A percentile compares a stretch with the other conserved stretches of the same genome.
These are phyloP conservation scores for Gaeumannomyces sp. DNA, from an alignment of 2,329 filamentous ascomycete species.

Conservation along the genomic window DNA sequence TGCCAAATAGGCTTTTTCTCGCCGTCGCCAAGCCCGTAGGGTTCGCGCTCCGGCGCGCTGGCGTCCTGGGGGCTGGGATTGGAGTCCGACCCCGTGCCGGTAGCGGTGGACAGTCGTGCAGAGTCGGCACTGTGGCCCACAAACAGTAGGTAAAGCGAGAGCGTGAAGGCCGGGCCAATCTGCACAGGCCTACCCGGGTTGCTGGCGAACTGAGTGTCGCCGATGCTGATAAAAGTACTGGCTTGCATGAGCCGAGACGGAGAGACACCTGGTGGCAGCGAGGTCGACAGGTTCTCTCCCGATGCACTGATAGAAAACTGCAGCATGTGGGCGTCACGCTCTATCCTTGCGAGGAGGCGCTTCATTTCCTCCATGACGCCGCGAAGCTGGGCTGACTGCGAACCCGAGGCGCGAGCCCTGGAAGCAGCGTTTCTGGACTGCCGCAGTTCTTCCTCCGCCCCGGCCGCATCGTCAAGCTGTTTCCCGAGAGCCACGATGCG, in stretches of 20 bases:
- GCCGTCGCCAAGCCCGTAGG: conserved; percentile 42
- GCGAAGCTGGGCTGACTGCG: conserved; percentile 59
- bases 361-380: conserved; percentile 71
- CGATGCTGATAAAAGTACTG: conserved; percentile 81
- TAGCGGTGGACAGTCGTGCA: conserved; percentile 1
- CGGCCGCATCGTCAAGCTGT: conserved; percentile 64
- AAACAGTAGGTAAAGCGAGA: conserved; percentile 96
- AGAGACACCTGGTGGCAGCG: conserved; percentile 74
- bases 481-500: conserved; percentile 77
- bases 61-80: conserved; percentile 7
- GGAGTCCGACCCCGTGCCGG: conserved; percentile 14
- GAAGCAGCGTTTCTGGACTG: conserved; percentile 28
- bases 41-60: conserved; percentile 34
- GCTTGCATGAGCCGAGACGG: conserved; percentile 87
- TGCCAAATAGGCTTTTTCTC: conserved; percentile 78
- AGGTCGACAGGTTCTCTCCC: conserved; percentile 77
- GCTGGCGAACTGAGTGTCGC: conserved; percentile 74
- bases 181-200: conserved; percentile 61
- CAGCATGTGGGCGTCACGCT: conserved; percentile 85
- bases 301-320: conserved; percentile 93
- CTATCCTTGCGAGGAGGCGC: conserved; percentile 68
- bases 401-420: conserved; percentile 42
- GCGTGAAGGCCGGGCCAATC: conserved; percentile 77
- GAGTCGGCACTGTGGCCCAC: conserved; percentile 53
- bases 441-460: conserved; percentile 49